Conservation (phyloP, 208 protist species). For the Sergeia podlipaevii region DNA sequence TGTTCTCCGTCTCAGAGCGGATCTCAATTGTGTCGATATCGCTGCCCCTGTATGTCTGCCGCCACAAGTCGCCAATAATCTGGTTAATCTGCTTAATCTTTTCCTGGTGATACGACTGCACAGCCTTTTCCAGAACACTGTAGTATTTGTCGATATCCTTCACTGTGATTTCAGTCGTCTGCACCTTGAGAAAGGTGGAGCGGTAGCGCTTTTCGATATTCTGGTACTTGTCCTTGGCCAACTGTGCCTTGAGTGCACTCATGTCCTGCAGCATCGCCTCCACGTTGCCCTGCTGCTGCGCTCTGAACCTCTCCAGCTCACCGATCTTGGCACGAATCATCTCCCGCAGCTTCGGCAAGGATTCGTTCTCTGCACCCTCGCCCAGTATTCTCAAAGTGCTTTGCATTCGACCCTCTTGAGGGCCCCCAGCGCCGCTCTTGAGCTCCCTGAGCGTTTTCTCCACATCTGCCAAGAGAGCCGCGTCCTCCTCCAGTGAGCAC, state of each 20-base stretch:
- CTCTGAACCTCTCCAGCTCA: constrained; percentile 50
- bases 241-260: constrained; percentile 40
- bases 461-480: constrained; percentile 36
- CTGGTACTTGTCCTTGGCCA: constrained; percentile 72
- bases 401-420: no score
- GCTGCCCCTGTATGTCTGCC: constrained; percentile 95
- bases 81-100: constrained; percentile 99
- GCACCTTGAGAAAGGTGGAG: constrained; percentile 85
- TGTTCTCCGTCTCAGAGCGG: constrained; percentile 85
- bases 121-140: constrained; percentile 89
- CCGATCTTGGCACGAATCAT: constrained; percentile 59
- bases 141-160: constrained; percentile 92
- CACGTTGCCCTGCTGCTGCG: constrained; percentile 73
- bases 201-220: constrained; percentile 86
- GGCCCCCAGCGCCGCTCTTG: constrained; percentile 35
- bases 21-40: constrained; percentile 99
- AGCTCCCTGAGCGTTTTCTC: constrained; percentile 30
- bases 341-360: constrained; percentile 56
- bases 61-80: constrained; percentile 97
- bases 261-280: constrained; percentile 80
- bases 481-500: constrained; percentile 37
- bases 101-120: constrained; percentile 97
- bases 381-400: constrained; percentile 53
- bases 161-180: constrained; percentile 83
- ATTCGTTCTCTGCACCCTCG: constrained; percentile 32